A percentile compares a stretch with the other conserved stretches of the same genome.
These are phyloP conservation scores for Toxicodendron radicans DNA, from an alignment of 345 rosid species.

Conservation along the genomic window DNA sequence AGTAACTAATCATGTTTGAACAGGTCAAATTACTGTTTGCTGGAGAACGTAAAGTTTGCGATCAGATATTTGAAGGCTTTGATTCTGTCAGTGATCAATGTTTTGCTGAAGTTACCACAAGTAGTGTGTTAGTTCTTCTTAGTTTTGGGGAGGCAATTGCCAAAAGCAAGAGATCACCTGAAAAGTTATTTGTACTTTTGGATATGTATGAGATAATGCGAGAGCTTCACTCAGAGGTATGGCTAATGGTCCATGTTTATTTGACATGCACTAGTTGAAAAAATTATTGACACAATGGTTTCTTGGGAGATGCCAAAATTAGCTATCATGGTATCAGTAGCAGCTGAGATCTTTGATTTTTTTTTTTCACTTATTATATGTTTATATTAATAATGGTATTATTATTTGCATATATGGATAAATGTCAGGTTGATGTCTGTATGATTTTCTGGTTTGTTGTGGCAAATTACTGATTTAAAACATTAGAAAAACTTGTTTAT, in stretches of 20 bases:
- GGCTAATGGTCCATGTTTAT: constrained; percentile 8
- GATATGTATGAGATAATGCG: constrained; percentile 99
- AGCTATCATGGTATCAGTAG: background rate
- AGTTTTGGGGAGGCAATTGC: constrained; percentile 99
- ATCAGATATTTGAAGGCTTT: constrained; percentile 86
- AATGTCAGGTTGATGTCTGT: too few species aligned
- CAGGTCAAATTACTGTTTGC: constrained; percentile 95
- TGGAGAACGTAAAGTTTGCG: constrained; percentile 89
- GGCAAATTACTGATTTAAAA: background rate
- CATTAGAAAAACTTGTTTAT: background rate
- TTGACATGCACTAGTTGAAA: constrained; percentile 7
- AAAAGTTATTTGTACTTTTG: constrained; percentile 93
- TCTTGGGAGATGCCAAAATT: background rate
- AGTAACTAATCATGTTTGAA: constrained; percentile 23
- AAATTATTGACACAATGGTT: constrained; percentile 1
- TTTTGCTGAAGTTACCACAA: constrained; percentile 80
- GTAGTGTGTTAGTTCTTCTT: constrained; percentile 86
- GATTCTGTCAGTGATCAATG: constrained; percentile 90
- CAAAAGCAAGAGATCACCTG: constrained; percentile 96
- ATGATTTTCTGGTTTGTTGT: background rate
- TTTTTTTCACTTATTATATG: too few species aligned
- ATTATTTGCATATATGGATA: background rate
- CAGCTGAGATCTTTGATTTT: background rate
- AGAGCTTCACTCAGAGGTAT: constrained; percentile 95
- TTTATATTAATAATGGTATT: background rate